phyloP scores from a whole-genome alignment of 805 yeast genomes.

The Metschnikowia orientalis region DNA sequence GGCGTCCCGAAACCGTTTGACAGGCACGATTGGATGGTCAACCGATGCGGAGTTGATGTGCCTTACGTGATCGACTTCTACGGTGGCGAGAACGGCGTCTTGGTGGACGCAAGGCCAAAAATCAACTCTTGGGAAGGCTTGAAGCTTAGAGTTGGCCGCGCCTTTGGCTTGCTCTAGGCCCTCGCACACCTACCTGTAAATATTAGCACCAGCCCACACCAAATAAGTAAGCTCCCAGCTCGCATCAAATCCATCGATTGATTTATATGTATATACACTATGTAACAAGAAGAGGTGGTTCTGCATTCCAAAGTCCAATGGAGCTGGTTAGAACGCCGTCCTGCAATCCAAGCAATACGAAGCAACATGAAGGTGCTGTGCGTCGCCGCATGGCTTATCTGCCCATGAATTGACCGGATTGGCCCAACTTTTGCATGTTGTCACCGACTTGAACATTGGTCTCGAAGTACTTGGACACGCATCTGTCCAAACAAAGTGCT shows the following conservation, averaged over 20 bases:
- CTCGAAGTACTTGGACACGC: conserved; percentile 92
- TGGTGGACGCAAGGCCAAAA: conserved; percentile 89
- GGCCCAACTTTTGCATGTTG: conserved; percentile 47
- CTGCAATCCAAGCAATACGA: neutral
- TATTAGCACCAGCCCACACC: neutral
- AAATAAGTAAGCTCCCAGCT: neutral
- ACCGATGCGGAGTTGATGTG: conserved; percentile 75
- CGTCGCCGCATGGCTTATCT: conserved; percentile 22
- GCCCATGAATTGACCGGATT: conserved; percentile 45
- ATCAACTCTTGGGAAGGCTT: conserved; percentile 77
- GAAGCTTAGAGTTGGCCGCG: conserved; percentile 58
- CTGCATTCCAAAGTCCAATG: too few relatives aligned
- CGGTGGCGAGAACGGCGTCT: conserved; percentile 49
- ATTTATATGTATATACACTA: conserved; percentile 4
- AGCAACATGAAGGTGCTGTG: conserved; percentile 5
- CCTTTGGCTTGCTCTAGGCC: conserved; percentile 43
- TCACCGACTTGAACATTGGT: conserved; percentile 94
- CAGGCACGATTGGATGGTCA: conserved; percentile 91
- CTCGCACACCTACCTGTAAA: too few relatives aligned
- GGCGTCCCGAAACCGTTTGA: conserved; percentile 86
- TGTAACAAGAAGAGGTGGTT: conserved; percentile 6
- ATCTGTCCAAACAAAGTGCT: conserved; percentile 86
- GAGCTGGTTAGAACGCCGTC: neutral
- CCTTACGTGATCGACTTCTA: conserved; percentile 95
- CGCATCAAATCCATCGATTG: conserved; percentile 2